phyloP scores from a whole-genome alignment of 179 eudicot species.

The Beta lomatogona region DNA sequence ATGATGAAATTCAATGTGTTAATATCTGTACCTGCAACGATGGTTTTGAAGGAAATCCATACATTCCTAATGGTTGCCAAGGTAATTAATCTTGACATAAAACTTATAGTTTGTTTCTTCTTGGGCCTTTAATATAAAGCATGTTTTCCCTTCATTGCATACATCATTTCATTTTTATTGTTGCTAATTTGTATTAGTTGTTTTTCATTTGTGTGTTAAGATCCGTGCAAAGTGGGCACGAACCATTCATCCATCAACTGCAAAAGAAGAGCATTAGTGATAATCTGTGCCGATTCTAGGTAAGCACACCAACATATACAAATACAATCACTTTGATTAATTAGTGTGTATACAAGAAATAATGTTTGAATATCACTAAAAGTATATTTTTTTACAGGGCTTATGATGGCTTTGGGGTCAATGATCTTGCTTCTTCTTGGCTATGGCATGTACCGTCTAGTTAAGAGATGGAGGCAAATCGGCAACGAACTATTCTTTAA shows the following conservation, averaged over 20 bases:
- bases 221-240: slow-evolving; percentile 24
- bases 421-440: slow-evolving; percentile 20
- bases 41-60: slow-evolving; percentile 29
- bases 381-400: slow-evolving; percentile 15
- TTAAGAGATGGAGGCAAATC: slow-evolving; percentile 20
- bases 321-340: slow-evolving; percentile 2
- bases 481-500: slow-evolving; percentile 18
- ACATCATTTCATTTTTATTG: no score
- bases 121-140: neutral
- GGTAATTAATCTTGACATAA: slow-evolving; percentile 1
- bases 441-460: slow-evolving; percentile 13
- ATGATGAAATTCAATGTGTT: slow-evolving; percentile 22
- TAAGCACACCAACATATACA: neutral
- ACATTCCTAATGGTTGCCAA: slow-evolving; percentile 28
- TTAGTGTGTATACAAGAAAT: neutral
- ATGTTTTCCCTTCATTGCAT: neutral
- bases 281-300: slow-evolving; percentile 18
- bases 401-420: slow-evolving; percentile 22
- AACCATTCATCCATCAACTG: slow-evolving; percentile 15
- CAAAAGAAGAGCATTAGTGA: slow-evolving; percentile 3
- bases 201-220: slow-evolving; percentile 13
- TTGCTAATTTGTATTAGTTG: neutral
- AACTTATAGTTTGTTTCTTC: neutral
- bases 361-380: neutral
- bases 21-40: slow-evolving; percentile 35